Conservation (phyloP, 495 filamentous ascomycete genomes). For the Cercophora newfieldiana region DNA sequence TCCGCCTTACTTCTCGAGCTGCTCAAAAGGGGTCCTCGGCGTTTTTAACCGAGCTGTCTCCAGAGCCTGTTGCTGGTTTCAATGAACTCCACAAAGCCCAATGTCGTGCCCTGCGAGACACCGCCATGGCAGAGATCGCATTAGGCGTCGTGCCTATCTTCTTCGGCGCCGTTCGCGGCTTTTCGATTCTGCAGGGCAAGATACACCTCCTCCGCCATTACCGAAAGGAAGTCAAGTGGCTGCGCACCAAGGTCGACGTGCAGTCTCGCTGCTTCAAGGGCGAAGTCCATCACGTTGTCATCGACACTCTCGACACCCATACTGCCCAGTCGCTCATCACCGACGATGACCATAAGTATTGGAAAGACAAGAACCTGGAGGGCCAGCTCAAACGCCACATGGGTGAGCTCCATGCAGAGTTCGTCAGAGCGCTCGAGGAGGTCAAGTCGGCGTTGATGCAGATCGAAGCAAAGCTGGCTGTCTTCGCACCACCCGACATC, state of each 20-base stretch:
- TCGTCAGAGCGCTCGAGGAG: constrained; percentile 4
- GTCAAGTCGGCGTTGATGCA: constrained; percentile 8
- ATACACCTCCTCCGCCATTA: constrained; percentile 8
- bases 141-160: constrained; percentile 11
- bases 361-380: constrained; percentile 8
- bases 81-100: not conserved
- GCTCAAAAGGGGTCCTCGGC: constrained; percentile 14
- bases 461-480: constrained; percentile 8
- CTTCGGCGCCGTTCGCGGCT: constrained; percentile 7
- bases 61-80: not conserved
- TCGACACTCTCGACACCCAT: constrained; percentile 12
- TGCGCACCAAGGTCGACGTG: constrained; percentile 13
- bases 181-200: constrained; percentile 3
- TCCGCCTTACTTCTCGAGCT: constrained; percentile 3
- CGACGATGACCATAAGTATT: constrained; percentile 8
- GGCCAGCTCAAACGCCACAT: not conserved
- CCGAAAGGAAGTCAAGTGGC: constrained; percentile 12
- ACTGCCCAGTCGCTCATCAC: constrained; percentile 9
- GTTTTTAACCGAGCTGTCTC: not conserved
- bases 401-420: constrained; percentile 1
- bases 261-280: constrained; percentile 6
- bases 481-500: constrained; percentile 9
- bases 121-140: constrained; percentile 17
- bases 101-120: not conserved
- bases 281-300: constrained; percentile 6